Evolutionary conservation across 129 eudicot genomes (phyloP), one percentile per base, ranked within the genome.

Genomic region (Flaveria ramosissima): DNA sequence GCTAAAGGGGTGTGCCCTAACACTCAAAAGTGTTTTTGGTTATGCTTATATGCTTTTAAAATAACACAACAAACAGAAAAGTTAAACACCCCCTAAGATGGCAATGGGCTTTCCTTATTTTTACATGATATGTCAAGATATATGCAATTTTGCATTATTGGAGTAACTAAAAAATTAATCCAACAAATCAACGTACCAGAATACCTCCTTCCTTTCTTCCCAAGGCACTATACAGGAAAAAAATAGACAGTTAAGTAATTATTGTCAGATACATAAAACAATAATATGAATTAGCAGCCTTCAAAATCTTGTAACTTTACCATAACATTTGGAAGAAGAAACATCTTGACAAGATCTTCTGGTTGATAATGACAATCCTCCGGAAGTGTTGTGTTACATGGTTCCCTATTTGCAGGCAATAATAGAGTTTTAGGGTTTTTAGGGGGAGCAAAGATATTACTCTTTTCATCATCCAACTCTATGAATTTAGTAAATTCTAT

Each of bases 341-440:
- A 89, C 39, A 89, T 74, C 81, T 81, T 87, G 24, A 83, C 85
- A 42, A 89, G 96, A 78, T 85, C 82, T 61, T 89, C 96, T 24
- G 96, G 96, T 75, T 86, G 88, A 77, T 86, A 86, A 77, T 87
- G 91, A 53, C 96, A 84, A 76, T 89, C 96, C 75, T 89, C 96
- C 7, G 96, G 96, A 80, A 89, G 96, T 70, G 70, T 89, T 26
- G 83, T 83, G 43, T 74, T 79, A 59, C 81, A 65, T 11, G 83
- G 80, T 51, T 74, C 82, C 70, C 77, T 77, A 67, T 84, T 86
- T 41, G 82, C 72, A 13, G 96, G 91, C 63, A 86, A 76, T 66
- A 87, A 72, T 3, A 89, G 56, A 26, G 87, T 79, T 77, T 72
- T 89, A 3, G 84, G 80, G 57, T 85, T 86, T 80, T 89, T 89